phyloP scores from a whole-genome alignment of 768 basidiomycete genomes.

The Lyophyllum atratum region DNA sequence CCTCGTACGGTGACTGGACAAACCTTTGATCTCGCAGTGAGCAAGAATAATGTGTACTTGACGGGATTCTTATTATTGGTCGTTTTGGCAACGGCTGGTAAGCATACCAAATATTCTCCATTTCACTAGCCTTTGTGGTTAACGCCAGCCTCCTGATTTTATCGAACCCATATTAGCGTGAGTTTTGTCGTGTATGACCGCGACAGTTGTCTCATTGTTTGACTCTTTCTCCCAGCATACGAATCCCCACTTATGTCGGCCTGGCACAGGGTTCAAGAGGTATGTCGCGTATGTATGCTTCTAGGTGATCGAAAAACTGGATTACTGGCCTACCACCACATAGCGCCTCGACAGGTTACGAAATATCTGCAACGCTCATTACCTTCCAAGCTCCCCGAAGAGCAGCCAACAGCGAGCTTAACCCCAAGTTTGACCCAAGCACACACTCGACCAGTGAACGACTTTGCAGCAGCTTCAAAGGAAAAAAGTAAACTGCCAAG shows the following conservation, averaged over 20 bases:
- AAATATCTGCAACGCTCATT: no score
- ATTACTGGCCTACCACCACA: no score
- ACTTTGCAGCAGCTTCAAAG: no score
- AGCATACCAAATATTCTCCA: constrained; percentile 1
- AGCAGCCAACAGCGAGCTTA: no score
- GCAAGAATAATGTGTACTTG: constrained; percentile 38
- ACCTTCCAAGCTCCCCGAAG: no score
- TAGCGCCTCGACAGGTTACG: no score
- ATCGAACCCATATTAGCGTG: constrained; percentile 44
- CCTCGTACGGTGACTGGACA: background rate
- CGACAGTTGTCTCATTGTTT: no score
- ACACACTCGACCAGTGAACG: no score
- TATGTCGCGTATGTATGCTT: constrained; percentile 4
- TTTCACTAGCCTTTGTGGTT: constrained; percentile 26
- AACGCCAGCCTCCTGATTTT: no score
- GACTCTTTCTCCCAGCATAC: constrained; percentile 34
- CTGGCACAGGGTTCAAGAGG: constrained; percentile 55
- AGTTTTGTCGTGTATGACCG: constrained; percentile 17
- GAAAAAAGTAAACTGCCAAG: no score
- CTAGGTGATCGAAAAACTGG: no score
- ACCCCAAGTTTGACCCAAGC: no score
- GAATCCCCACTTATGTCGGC: constrained; percentile 35
- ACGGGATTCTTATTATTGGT: constrained; percentile 32
- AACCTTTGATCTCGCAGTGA: constrained; percentile 29
- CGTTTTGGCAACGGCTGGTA: constrained; percentile 33